Conservation (phyloP, 2,329 filamentous ascomycete species). For the Alternaria longipes region DNA sequence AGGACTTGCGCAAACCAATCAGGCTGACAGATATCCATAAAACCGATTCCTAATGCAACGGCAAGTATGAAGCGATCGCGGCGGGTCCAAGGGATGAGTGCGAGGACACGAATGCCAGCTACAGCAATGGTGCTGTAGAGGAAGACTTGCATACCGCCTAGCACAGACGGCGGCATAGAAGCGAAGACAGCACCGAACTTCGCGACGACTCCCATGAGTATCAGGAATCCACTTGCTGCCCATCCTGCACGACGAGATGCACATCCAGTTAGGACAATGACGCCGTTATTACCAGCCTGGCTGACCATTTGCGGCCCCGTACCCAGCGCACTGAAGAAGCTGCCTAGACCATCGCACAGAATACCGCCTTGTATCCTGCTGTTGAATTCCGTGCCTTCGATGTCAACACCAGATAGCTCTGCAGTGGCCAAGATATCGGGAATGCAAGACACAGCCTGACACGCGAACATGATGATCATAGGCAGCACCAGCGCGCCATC, state of each 20-base stretch:
- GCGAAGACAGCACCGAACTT: constrained; percentile 44
- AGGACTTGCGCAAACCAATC: constrained; percentile 53
- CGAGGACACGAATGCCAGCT: constrained; percentile 39
- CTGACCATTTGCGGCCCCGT: constrained; percentile 42
- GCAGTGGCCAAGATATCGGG: constrained; percentile 45
- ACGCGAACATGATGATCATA: constrained; percentile 43
- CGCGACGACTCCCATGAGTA: constrained; percentile 40
- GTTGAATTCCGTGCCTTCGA: constrained; percentile 42
- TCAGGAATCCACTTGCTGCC: constrained; percentile 38
- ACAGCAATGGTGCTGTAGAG: constrained; percentile 41
- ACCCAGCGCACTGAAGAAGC: constrained; percentile 38
- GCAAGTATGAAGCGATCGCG: constrained; percentile 41
- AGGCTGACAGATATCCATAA: constrained; percentile 53
- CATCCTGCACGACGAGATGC: constrained; percentile 41
- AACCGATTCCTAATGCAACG: constrained; percentile 37
- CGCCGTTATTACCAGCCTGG: constrained; percentile 42
- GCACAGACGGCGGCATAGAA: constrained; percentile 50
- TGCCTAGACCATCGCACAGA: constrained; percentile 39
- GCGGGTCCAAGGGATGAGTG: constrained; percentile 38
- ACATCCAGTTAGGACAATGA: constrained; percentile 41
- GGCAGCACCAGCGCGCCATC: constrained; percentile 39
- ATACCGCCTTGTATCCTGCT: constrained; percentile 39
- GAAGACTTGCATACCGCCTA: constrained; percentile 58
- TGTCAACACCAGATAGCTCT: constrained; percentile 36
- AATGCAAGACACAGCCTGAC: constrained; percentile 49